Base-by-base conservation (phyloP, 2,329 filamentous ascomycete species). In the Nigrograna mackinnonii region DNA sequence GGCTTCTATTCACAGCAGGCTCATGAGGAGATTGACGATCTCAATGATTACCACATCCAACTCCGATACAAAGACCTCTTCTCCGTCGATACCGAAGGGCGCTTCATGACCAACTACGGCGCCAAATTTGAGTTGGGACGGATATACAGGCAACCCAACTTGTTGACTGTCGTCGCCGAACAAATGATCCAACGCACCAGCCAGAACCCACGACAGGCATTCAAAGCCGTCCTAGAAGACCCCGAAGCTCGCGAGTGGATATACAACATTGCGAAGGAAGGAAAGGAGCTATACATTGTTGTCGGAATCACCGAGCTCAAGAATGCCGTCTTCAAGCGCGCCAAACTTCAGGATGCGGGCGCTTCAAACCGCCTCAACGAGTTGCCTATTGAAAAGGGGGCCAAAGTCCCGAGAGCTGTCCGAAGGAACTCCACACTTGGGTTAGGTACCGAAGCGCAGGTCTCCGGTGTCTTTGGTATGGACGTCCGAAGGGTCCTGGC, bases 31-130 rank as follows among this genome's bases (percentile, higher is more conserved):
- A 47, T 68, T 49, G 65, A 68, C 49, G 62, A 65, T 20, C 58
- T 68, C 47, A 68, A 68, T 39, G 63, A 68, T 50, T 67, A 64
- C 50, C 62, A 67, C 50, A 68, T 68, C 41, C 62, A 68, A 44
- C 59, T 67, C 21, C 63, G 65, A 20, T 68, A 68, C 58, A 65
- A 62, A 37, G 65, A 68, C 22, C 32, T 68, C 31, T 68, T 67
- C 51, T 64, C 62, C 21, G 54, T 67, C 43, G 65, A 68, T 43
- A 48, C 52, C 20, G 64, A 68, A 43, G 65, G 65, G 39, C 62
- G 65, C 24, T 68, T 68, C 55, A 60, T 63, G 46, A 56, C 59
- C 43, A 67, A 65, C 44, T 68, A 67, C 51, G 65, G 65, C 47
- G 62, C 63, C 46, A 66, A 65, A 39, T 68, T 67, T 50, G 65